Percentiles rank a stretch among this genome's conserved stretches.
phyloP scores from a whole-genome alignment of 495 filamentous ascomycete genomes.

The Hypoxylon subgilvum region DNA sequence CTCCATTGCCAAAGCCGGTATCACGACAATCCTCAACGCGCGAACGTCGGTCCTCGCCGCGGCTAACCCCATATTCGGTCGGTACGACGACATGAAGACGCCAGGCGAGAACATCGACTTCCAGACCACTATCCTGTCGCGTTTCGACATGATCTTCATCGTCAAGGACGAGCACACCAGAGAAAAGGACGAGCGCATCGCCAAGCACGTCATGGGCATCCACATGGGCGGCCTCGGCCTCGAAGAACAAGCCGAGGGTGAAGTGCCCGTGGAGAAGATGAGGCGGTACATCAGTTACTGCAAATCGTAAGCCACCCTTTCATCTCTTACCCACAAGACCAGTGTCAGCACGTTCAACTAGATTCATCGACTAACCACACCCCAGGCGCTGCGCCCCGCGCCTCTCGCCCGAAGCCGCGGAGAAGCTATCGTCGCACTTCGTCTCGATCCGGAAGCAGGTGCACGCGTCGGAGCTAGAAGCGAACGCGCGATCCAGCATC shows the following conservation, averaged over 20 bases:
- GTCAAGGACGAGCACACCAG: constrained; percentile 94
- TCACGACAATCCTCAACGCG: constrained; percentile 97
- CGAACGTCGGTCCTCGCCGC: constrained; percentile 94
- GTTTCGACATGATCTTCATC: constrained; percentile 99
- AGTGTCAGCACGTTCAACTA: no score
- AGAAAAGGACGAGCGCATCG: constrained; percentile 88
- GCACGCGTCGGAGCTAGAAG: constrained; percentile 83
- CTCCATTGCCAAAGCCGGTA: constrained; percentile 98
- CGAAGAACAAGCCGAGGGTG: constrained; percentile 82
- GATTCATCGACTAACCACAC: constrained; percentile 45
- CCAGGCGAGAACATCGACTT: constrained; percentile 99
- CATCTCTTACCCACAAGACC: no score
- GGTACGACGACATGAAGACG: constrained; percentile 97
- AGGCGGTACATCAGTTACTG: constrained; percentile 98
- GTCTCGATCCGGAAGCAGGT: constrained; percentile 95
- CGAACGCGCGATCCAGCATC: constrained; percentile 86
- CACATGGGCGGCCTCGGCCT: constrained; percentile 90
- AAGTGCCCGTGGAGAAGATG: constrained; percentile 95
- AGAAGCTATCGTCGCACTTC: constrained; percentile 97
- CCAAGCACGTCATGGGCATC: constrained; percentile 95
- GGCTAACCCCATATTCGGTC: constrained; percentile 96
- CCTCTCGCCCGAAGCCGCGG: constrained; percentile 88
- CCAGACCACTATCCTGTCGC: constrained; percentile 96
- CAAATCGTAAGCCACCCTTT: constrained; percentile 72
- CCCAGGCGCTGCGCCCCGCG: constrained; percentile 86